These are phyloP conservation scores for Heliocybe sulcata DNA, from an alignment of 1,284 basidiomycete genomes.

Conservation along the genomic window DNA sequence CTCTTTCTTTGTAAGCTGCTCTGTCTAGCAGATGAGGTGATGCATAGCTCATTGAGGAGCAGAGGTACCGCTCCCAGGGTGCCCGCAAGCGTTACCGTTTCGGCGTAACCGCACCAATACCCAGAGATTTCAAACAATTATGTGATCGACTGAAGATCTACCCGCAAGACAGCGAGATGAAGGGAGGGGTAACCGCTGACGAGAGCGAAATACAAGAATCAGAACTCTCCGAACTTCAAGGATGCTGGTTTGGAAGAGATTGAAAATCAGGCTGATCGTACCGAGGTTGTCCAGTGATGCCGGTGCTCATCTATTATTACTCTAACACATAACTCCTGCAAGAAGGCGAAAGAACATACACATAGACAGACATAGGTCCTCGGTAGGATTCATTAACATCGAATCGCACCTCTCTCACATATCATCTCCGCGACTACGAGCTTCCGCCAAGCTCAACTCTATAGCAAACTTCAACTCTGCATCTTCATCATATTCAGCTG, in stretches of 20 bases:
- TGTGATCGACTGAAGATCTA: background rate
- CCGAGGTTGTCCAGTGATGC: no score
- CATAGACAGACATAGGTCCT: background rate
- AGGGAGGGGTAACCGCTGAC: background rate
- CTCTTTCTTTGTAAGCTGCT: slow-evolving; percentile 41
- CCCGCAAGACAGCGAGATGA: background rate
- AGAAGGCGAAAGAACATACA: background rate
- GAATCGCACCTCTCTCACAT: background rate
- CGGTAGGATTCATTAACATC: background rate
- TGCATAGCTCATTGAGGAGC: background rate
- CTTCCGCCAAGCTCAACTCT: slow-evolving; percentile 23
- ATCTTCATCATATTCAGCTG: slow-evolving; percentile 15
- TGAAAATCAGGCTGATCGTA: no score
- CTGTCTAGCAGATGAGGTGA: background rate
- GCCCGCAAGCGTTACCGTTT: background rate
- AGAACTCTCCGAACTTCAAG: background rate
- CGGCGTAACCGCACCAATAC: background rate
- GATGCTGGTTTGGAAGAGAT: no score
- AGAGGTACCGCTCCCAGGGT: background rate
- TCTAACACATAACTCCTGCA: no score
- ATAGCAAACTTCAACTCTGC: slow-evolving; percentile 20
- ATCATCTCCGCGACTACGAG: slow-evolving; percentile 11
- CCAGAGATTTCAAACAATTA: background rate
- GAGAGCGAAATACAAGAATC: background rate
- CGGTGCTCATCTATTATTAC: no score